Base-by-base conservation (phyloP, 106 monocot species). In the Xerophyta viscosa region DNA sequence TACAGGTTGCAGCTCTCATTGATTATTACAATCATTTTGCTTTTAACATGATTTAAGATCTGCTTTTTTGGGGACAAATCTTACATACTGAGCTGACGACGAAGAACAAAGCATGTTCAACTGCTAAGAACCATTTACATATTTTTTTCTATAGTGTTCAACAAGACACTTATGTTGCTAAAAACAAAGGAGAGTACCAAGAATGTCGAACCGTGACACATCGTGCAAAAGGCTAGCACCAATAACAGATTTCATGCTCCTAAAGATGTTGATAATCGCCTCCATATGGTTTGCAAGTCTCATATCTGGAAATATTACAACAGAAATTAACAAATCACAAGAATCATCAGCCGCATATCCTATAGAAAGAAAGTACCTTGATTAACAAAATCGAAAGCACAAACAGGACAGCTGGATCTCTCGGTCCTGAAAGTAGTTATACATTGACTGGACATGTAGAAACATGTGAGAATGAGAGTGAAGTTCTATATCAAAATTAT, bases 191-290 rank as follows among this genome's bases (percentile, higher is more conserved):
- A 50, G 14, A 10, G 20, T 70, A 88, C 93, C 79, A 58, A 45
- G 39, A 37, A 58, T 51, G 24, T 65, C 59, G 45, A 50, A 20
- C 53, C 65, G 51, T 36, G 39, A 24, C 6, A 50, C 58, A 62
- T 48, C 62, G 24, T 61, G 70, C 45, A 44, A 37, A 51, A 69
- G 37, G 36, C 58, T 72, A 31, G 70, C 50, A 52, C 50, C 55
- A 65, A 94, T 53, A 15, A 72, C 62, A 52, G 70, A 69, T 54
- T 46, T 81, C 67, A 94, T 79, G 46, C 63, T 80, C 64, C 65
- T 78, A 61, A 68, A 84, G 36, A 88, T 88, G 51, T 42, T 65
- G 14, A 76, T 60, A 24, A 94, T 73, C 42, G 65, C 61, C 49
- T 81, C 81, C 10, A 94, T 48, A 15, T 88, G 75, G 29, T 41